These are phyloP conservation scores for Coemansia sp. DNA, from an alignment of 192 early-diverging fungal genomes.

Conservation along the genomic window DNA sequence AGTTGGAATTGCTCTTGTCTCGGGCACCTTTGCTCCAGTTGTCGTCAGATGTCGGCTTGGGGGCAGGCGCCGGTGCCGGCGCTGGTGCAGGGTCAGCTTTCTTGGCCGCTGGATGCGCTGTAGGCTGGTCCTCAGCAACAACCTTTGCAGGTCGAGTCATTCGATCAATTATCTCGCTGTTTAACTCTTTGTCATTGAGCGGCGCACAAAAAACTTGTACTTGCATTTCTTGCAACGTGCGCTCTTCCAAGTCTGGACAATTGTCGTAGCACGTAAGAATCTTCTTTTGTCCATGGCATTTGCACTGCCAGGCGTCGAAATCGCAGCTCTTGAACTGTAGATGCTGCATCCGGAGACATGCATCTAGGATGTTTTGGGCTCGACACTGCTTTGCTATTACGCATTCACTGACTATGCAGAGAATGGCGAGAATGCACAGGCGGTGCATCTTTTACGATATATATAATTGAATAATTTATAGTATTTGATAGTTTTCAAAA, in stretches of 20 bases:
- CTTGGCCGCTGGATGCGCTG: slow-evolving; percentile 1
- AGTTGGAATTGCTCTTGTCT: slow-evolving; percentile 16
- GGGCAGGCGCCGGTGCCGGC: slow-evolving; percentile 9
- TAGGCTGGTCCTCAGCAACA: slow-evolving; percentile 29
- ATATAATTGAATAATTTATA: not conserved
- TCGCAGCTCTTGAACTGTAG: slow-evolving; percentile 41
- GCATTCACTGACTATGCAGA: slow-evolving; percentile 4
- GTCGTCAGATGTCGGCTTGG: slow-evolving; percentile 14
- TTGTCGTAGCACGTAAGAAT: slow-evolving; percentile 54
- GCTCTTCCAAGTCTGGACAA: slow-evolving; percentile 52
- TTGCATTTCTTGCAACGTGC: slow-evolving; percentile 55
- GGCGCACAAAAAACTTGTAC: slow-evolving; percentile 50
- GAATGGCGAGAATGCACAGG: slow-evolving; percentile 3
- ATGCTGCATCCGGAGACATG: slow-evolving; percentile 45
- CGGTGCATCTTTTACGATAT: slow-evolving; percentile 13
- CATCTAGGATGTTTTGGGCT: slow-evolving; percentile 54
- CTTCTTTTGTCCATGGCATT: slow-evolving; percentile 51
- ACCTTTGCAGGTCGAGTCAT: slow-evolving; percentile 45
- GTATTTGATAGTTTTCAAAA: not conserved
- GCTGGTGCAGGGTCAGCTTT: slow-evolving; percentile 5
- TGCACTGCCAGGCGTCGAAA: slow-evolving; percentile 55
- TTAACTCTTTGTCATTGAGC: slow-evolving; percentile 37
- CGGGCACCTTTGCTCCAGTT: slow-evolving; percentile 9
- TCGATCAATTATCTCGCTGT: slow-evolving; percentile 41
- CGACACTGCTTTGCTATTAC: slow-evolving; percentile 1